Evolutionary conservation across 805 yeast genomes (phyloP).

Genomic region (Metschnikowia aberdeeniae): DNA sequence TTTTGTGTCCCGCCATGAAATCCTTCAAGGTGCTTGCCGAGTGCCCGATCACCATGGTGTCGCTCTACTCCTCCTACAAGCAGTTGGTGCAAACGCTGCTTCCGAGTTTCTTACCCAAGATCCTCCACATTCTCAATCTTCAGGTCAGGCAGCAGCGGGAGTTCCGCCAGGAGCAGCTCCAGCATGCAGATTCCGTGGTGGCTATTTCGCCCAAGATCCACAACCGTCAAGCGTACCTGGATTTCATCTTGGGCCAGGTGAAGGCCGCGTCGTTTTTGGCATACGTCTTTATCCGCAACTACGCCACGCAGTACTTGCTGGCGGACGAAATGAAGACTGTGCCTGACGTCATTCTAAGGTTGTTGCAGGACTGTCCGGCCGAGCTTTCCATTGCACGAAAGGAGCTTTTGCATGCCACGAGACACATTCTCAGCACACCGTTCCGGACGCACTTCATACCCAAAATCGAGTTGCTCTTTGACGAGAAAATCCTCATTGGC

Average conservation of each 20-base stretch:
- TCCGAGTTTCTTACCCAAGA: conserved; percentile 75
- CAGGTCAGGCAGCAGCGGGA: conserved; percentile 74
- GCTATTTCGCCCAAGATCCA: conserved; percentile 71
- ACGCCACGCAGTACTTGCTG: conserved; percentile 57
- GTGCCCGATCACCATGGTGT: conserved; percentile 95
- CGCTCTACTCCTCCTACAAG: conserved; percentile 84
- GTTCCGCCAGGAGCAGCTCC: conserved; percentile 42
- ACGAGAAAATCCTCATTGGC: conserved; percentile 84
- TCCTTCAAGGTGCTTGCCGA: conserved; percentile 93
- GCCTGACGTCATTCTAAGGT: conserved; percentile 81
- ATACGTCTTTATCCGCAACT: conserved; percentile 82
- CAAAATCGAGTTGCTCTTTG: conserved; percentile 77
- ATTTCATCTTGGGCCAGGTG: conserved; percentile 87
- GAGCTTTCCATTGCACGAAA: conserved; percentile 88
- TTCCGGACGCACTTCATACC: conserved; percentile 79
- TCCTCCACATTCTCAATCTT: conserved; percentile 65
- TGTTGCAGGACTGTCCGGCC: conserved; percentile 92
- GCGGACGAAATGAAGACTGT: conserved; percentile 49
- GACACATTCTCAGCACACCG: conserved; percentile 91
- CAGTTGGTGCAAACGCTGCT: conserved; percentile 66
- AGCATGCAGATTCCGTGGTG: conserved; percentile 57
- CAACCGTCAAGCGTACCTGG: conserved; percentile 78
- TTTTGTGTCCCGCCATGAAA: conserved; percentile 61
- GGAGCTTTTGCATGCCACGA: conserved; percentile 87
- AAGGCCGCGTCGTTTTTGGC: conserved; percentile 95